Conservation (phyloP, 2,329 filamentous ascomycete species). For the Ramularia endophylla region DNA sequence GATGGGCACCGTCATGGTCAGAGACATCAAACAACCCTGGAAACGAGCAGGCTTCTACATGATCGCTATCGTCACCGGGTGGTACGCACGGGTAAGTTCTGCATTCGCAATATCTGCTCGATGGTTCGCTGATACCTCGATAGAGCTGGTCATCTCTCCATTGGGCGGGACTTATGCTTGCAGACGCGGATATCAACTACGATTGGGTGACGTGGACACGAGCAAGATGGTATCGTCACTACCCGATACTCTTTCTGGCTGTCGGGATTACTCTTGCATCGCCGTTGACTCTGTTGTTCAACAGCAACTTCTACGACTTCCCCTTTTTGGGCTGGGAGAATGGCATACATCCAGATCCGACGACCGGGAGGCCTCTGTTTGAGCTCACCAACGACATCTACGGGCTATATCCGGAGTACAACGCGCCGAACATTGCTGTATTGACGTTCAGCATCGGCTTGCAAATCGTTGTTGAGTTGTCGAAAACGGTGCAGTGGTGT, state of each 20-base stretch:
- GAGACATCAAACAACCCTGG: slow-evolving; percentile 41
- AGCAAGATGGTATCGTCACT: slow-evolving; percentile 32
- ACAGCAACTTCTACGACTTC: slow-evolving; percentile 31
- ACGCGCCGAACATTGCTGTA: slow-evolving; percentile 39
- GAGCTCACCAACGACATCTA: slow-evolving; percentile 39
- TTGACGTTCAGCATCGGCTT: slow-evolving; percentile 35
- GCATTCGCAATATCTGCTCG: not conserved
- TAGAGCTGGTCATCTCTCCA: slow-evolving; percentile 42
- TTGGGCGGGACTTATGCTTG: slow-evolving; percentile 41
- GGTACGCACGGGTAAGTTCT: slow-evolving; percentile 34
- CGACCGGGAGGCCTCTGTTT: slow-evolving; percentile 38
- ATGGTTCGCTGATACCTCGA: not conserved
- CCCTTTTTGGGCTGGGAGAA: slow-evolving; percentile 38
- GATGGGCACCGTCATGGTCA: slow-evolving; percentile 38
- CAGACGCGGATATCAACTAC: slow-evolving; percentile 44
- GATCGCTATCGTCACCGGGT: slow-evolving; percentile 40
- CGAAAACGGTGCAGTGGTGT: slow-evolving; percentile 36
- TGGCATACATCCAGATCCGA: slow-evolving; percentile 39
- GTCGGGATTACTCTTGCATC: slow-evolving; percentile 32
- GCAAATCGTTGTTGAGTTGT: slow-evolving; percentile 33
- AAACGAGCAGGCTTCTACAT: slow-evolving; percentile 43
- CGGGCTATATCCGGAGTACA: slow-evolving; percentile 44
- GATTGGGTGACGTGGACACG: slow-evolving; percentile 38
- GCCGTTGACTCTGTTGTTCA: slow-evolving; percentile 34
- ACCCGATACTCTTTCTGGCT: slow-evolving; percentile 32